Evolutionary conservation across 805 yeast genomes (phyloP).

Genomic region (Kuraishia hungarica): DNA sequence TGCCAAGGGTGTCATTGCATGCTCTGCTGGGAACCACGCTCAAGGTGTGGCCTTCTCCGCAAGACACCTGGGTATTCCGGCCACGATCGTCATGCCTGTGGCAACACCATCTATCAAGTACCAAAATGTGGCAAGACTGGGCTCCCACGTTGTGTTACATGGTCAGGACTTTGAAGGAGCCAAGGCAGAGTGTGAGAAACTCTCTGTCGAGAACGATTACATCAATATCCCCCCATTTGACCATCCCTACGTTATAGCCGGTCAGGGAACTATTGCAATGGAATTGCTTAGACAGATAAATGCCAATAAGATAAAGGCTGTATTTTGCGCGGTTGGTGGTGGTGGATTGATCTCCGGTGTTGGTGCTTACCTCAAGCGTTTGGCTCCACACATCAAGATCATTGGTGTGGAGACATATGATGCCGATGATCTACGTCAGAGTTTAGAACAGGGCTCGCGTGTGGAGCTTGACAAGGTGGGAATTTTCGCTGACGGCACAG

Average conservation of each 20-base stretch:
- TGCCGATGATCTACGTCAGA: constrained; percentile 84
- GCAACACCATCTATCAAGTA: constrained; percentile 95
- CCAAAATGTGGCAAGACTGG: constrained; percentile 84
- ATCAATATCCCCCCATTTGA: constrained; percentile 97
- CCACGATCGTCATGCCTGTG: constrained; percentile 97
- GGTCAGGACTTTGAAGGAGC: constrained; percentile 97
- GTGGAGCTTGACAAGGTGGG: constrained; percentile 69
- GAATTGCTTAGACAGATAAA: constrained; percentile 86
- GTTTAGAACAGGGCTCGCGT: constrained; percentile 48
- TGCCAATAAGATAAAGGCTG: constrained; percentile 68
- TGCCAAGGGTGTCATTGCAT: constrained; percentile 87
- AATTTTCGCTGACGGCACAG: constrained; percentile 97
- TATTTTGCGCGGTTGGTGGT: constrained; percentile 93
- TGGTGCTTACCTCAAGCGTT: constrained; percentile 80
- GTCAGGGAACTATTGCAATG: constrained; percentile 96
- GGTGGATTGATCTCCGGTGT: constrained; percentile 94
- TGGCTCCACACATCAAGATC: constrained; percentile 95
- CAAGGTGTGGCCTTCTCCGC: constrained; percentile 98
- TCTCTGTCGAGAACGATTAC: constrained; percentile 60
- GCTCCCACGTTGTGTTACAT: constrained; percentile 85
- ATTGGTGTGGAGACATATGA: constrained; percentile 95
- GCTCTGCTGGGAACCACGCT: constrained; percentile 99
- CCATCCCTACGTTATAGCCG: constrained; percentile 97
- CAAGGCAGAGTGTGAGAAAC: constrained; percentile 76
- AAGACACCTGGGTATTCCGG: constrained; percentile 73